Conservation (phyloP, 1,139 yeast species). For the Geotrichum cucujoidarum region DNA sequence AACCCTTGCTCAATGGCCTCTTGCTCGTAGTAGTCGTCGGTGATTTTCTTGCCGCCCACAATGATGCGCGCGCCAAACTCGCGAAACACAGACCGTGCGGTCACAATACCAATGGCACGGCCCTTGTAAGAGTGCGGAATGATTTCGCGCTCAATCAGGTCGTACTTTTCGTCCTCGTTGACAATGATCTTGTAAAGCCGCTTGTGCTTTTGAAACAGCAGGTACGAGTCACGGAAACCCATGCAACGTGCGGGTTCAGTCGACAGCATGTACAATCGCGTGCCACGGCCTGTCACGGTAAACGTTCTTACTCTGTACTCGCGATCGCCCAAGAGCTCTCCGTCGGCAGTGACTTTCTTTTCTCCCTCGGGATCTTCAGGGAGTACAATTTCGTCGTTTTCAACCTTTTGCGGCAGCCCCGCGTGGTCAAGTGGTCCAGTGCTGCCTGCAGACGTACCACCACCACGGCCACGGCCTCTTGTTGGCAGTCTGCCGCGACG, state of each 20-base stretch:
- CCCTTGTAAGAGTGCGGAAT: slow-evolving; percentile 91
- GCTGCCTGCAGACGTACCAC: slow-evolving; percentile 23
- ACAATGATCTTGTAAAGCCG: slow-evolving; percentile 68
- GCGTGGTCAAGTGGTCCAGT: slow-evolving; percentile 38
- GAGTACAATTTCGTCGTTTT: slow-evolving; percentile 77
- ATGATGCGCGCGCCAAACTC: slow-evolving; percentile 90
- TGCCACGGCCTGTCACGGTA: slow-evolving; percentile 67
- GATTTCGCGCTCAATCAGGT: slow-evolving; percentile 72
- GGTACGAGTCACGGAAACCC: slow-evolving; percentile 90
- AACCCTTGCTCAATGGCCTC: slow-evolving; percentile 66
- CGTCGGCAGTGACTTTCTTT: slow-evolving; percentile 62
- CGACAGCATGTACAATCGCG: slow-evolving; percentile 73
- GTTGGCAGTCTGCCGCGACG: slow-evolving; percentile 26
- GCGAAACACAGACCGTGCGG: slow-evolving; percentile 83
- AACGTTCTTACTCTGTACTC: slow-evolving; percentile 77
- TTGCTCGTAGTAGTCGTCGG: slow-evolving; percentile 86
- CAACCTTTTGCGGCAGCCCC: slow-evolving; percentile 49
- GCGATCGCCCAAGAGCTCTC: slow-evolving; percentile 70
- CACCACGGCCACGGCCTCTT: slow-evolving; percentile 23
- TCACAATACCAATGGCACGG: slow-evolving; percentile 79
- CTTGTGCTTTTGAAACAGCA: slow-evolving; percentile 80
- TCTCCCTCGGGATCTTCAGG: slow-evolving; percentile 80
- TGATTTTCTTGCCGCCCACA: slow-evolving; percentile 71
- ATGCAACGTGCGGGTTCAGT: slow-evolving; percentile 95
- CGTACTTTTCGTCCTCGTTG: slow-evolving; percentile 73